Conservation (phyloP, 108 stramenopile species). For the Nitzschia inconspicua region DNA sequence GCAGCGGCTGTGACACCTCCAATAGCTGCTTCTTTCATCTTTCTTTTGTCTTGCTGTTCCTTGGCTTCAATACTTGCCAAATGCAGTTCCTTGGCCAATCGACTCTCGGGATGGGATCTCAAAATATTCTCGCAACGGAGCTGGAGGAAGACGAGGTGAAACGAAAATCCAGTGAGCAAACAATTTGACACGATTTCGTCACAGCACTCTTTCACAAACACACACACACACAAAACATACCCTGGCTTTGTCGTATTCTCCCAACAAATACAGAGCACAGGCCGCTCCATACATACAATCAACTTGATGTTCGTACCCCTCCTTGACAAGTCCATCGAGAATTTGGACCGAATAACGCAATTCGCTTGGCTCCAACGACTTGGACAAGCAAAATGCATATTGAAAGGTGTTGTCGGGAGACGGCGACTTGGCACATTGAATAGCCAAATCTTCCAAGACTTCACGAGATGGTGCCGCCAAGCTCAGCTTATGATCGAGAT, state of each 20-base stretch:
- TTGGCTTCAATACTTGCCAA: constrained; percentile 58
- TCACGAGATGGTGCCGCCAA: constrained; percentile 54
- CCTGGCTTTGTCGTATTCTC: constrained; percentile 59
- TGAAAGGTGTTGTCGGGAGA: constrained; percentile 74
- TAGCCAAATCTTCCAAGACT: constrained; percentile 78
- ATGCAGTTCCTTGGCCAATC: constrained; percentile 72
- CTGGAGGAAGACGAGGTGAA: constrained; percentile 12
- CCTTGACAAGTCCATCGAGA: constrained; percentile 71
- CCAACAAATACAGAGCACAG: constrained; percentile 73
- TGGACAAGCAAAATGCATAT: constrained; percentile 81
- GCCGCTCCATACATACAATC: constrained; percentile 85
- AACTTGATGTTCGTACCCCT: constrained; percentile 76
- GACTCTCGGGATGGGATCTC: constrained; percentile 60
- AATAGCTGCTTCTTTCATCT: constrained; percentile 62
- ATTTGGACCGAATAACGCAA: constrained; percentile 71
- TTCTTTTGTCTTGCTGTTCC: constrained; percentile 63
- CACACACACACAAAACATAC: constrained; percentile 20
- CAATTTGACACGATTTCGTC: background rate
- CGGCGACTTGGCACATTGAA: constrained; percentile 58
- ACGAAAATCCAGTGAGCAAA: background rate
- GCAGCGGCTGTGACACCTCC: constrained; percentile 68
- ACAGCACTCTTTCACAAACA: background rate
- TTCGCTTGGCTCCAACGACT: constrained; percentile 53
- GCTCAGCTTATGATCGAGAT: constrained; percentile 68
- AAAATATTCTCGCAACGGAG: constrained; percentile 73